These are phyloP conservation scores for Lentinula sp. DNA, from an alignment of 768 basidiomycete genomes.

Conservation along the genomic window DNA sequence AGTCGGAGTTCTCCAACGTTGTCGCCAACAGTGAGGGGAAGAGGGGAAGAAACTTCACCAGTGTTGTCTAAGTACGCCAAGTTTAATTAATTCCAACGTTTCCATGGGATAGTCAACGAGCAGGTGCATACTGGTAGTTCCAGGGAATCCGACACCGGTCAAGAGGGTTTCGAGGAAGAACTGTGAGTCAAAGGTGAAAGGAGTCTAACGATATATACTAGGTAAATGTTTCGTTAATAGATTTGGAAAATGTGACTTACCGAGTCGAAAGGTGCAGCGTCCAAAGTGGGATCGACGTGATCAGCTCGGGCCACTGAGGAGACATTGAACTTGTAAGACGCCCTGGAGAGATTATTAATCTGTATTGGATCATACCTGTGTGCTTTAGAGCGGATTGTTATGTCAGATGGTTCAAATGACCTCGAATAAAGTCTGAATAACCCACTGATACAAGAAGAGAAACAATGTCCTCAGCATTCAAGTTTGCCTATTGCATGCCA, in stretches of 20 bases:
- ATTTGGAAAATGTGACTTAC: conserved; percentile 8
- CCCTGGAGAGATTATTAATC: too few species aligned
- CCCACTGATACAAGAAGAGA: conserved; percentile 25
- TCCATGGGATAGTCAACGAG: too few species aligned
- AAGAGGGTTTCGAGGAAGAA: conserved; percentile 21
- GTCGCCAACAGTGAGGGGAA: conserved; percentile 5
- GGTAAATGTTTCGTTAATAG: background rate
- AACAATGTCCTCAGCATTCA: conserved; percentile 25
- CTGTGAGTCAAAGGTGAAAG: conserved; percentile 23
- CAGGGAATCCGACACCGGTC: conserved; percentile 18
- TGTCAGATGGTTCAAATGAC: too few species aligned
- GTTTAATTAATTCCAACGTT: background rate
- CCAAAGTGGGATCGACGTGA: conserved; percentile 15
- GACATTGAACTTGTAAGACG: too few species aligned
- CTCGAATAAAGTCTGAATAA: background rate
- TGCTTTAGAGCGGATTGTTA: background rate
- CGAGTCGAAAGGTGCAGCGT: conserved; percentile 7
- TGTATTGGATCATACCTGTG: background rate
- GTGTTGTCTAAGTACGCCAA: conserved; percentile 6
- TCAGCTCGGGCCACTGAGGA: conserved; percentile 16
- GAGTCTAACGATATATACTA: conserved; percentile 19
- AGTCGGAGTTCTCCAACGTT: conserved; percentile 21
- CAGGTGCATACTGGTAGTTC: conserved; percentile 9
- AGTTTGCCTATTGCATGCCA: conserved; percentile 12
- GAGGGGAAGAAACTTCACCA: conserved; percentile 16